phyloP scores from a whole-genome alignment of 208 protist species.

The Tetramitus jugosus region DNA sequence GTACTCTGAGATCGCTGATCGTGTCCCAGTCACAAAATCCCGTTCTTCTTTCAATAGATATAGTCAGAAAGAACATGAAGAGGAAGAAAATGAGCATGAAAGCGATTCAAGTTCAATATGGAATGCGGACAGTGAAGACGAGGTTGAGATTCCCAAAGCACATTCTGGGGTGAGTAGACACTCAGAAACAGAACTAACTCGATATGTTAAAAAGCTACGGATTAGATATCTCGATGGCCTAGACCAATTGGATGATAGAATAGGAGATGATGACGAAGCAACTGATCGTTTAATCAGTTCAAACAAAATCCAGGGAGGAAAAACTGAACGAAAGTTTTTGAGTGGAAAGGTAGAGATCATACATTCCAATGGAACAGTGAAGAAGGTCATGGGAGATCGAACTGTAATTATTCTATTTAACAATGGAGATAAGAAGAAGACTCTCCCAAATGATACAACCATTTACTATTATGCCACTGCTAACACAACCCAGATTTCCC shows the following conservation, averaged over 20 bases:
- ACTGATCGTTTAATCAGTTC: neutral
- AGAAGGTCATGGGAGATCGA: conserved; percentile 66
- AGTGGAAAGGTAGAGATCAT: conserved; percentile 76
- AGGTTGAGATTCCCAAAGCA: no score
- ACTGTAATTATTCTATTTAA: conserved; percentile 70
- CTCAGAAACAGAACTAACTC: no score
- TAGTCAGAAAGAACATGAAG: no score
- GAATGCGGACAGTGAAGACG: no score
- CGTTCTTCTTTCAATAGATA: no score
- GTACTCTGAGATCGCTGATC: no score
- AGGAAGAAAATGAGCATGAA: no score
- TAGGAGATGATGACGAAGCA: neutral
- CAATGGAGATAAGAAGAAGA: conserved; percentile 80
- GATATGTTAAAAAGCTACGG: no score
- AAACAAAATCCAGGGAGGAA: neutral
- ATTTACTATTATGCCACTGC: conserved; percentile 81
- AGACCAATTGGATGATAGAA: neutral
- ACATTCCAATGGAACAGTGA: conserved; percentile 78
- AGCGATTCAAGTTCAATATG: no score
- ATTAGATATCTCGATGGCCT: no score
- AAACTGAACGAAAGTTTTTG: neutral
- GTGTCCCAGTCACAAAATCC: no score
- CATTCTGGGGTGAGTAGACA: no score
- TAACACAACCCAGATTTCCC: conserved; percentile 78
- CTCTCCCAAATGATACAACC: conserved; percentile 64